These are phyloP conservation scores for Parafenestella ontariensis DNA, from an alignment of 2,329 filamentous ascomycete genomes.

Conservation along the genomic window DNA sequence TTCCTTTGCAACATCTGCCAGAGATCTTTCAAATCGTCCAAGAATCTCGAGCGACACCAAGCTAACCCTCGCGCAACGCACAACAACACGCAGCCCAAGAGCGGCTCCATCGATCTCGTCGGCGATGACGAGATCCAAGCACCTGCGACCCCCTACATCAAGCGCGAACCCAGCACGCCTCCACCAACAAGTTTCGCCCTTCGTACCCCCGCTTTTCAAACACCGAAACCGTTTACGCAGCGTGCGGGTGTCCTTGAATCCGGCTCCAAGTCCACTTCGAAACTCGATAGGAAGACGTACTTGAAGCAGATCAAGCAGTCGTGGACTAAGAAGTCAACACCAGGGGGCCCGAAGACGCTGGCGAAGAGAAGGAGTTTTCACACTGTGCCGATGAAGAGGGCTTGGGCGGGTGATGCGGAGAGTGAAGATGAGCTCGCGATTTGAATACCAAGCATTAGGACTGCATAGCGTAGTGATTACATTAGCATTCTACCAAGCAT, in stretches of 20 bases:
- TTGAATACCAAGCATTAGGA: background rate
- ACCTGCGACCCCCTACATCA: constrained; percentile 20
- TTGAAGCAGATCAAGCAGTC: constrained; percentile 31
- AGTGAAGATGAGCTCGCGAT: constrained; percentile 39
- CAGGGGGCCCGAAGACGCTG: constrained; percentile 7
- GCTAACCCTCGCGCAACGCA: background rate
- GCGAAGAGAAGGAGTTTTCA: constrained; percentile 15
- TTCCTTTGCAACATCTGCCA: constrained; percentile 10
- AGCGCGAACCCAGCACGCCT: constrained; percentile 30
- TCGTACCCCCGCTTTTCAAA: constrained; percentile 17
- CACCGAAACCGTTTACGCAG: constrained; percentile 16
- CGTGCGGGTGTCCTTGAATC: constrained; percentile 1
- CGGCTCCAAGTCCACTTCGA: constrained; percentile 11
- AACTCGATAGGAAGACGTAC: constrained; percentile 15
- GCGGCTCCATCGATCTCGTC: constrained; percentile 7
- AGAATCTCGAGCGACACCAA: constrained; percentile 8
- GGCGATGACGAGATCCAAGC: constrained; percentile 8
- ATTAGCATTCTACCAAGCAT: background rate
- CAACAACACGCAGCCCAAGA: background rate
- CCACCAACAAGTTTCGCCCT: constrained; percentile 19
- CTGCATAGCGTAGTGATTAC: background rate
- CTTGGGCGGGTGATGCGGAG: constrained; percentile 18
- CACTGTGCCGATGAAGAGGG: constrained; percentile 10
- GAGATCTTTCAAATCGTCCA: constrained; percentile 9
- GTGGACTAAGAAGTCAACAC: constrained; percentile 25